A percentile compares a stretch with the other conserved stretches of the same genome.
These are phyloP conservation scores for Periglandula ipomoeae DNA, from an alignment of 2,329 filamentous ascomycete genomes.

Conservation along the genomic window DNA sequence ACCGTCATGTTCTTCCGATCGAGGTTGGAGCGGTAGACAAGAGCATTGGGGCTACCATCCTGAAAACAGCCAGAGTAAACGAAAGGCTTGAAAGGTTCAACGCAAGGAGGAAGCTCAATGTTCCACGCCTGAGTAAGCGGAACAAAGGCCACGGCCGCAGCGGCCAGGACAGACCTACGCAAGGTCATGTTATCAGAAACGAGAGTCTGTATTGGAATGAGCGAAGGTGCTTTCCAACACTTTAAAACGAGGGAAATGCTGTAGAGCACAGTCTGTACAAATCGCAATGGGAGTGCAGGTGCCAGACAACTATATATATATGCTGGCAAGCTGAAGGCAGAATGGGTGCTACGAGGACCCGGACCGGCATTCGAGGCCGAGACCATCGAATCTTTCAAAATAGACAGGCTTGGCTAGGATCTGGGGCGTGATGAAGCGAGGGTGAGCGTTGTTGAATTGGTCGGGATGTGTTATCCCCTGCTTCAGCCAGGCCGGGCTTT, in stretches of 20 bases:
- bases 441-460: too few relatives aligned
- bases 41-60: slow-evolving; percentile 26
- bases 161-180: slow-evolving; percentile 17
- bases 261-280: background rate
- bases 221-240: background rate
- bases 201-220: slow-evolving; percentile 1
- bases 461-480: too few relatives aligned
- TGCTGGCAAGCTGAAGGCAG: too few relatives aligned
- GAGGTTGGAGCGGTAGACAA: slow-evolving; percentile 32
- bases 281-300: background rate
- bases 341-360: too few relatives aligned
- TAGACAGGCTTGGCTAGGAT: too few relatives aligned
- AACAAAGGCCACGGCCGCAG: slow-evolving; percentile 30
- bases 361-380: too few relatives aligned
- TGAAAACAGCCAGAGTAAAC: slow-evolving; percentile 39
- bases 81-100: slow-evolving; percentile 36
- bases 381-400: too few relatives aligned
- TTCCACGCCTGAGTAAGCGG: slow-evolving; percentile 30
- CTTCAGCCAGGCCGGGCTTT: too few relatives aligned
- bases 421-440: too few relatives aligned
- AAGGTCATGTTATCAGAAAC: slow-evolving; percentile 6
- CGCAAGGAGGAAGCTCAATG: slow-evolving; percentile 35
- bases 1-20: slow-evolving; percentile 34
- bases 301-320: too few relatives aligned
- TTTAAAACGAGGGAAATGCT: too few relatives aligned